A percentile compares a stretch with the other conserved stretches of the same genome.
Conservation (phyloP, 148 eudicot genomes). For the Euryodendron excelsum region DNA sequence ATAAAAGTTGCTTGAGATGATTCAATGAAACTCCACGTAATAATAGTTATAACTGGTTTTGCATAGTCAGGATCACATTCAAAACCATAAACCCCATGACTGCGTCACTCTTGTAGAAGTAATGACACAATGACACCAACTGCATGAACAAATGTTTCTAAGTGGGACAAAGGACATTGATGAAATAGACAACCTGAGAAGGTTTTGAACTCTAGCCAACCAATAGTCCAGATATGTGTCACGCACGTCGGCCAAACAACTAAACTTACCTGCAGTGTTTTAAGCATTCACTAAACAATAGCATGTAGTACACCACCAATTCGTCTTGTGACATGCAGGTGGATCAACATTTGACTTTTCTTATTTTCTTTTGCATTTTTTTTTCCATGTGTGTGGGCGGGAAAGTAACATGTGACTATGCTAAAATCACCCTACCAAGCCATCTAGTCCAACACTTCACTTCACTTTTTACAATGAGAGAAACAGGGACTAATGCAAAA, state of each 20-base stretch:
- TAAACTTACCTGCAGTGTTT: background rate
- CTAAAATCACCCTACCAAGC: slow-evolving; percentile 1
- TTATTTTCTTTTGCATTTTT: background rate
- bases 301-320: no score
- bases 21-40: background rate
- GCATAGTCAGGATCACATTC: no score
- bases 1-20: background rate
- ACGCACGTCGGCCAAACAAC: background rate
- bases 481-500: background rate
- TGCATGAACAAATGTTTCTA: background rate
- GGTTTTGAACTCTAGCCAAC: background rate
- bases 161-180: background rate
- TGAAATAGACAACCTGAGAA: background rate
- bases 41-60: no score
- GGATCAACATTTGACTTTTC: background rate
- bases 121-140: background rate
- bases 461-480: no score
- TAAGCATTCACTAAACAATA: background rate
- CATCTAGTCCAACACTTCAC: background rate
- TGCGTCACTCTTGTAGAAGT: background rate
- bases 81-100: background rate
- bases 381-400: background rate
- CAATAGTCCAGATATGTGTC: background rate
- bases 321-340: no score
- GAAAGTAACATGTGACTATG: background rate